phyloP scores from a whole-genome alignment of 345 rosid genomes.

The Camelina neglecta region DNA sequence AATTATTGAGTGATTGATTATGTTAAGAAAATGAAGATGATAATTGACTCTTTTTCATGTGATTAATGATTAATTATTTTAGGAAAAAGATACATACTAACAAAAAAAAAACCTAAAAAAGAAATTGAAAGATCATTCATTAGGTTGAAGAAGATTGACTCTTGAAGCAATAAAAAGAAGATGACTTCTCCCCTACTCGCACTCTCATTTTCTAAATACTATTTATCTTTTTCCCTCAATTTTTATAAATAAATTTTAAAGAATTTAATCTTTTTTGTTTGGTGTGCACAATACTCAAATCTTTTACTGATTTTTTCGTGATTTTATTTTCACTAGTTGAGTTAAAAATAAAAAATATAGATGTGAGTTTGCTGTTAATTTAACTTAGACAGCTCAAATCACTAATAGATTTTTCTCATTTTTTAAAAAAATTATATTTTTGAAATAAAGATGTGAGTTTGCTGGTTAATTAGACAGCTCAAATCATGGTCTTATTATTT shows the following conservation, averaged over 20 bases:
- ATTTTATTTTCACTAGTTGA: too few relatives aligned
- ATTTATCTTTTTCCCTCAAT: not conserved
- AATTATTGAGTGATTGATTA: conserved; percentile 12
- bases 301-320: too few relatives aligned
- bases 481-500: too few relatives aligned
- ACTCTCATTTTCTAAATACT: conserved; percentile 15
- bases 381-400: too few relatives aligned
- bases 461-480: too few relatives aligned
- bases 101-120: not conserved
- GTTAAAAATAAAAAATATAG: too few relatives aligned
- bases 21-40: conserved; percentile 24
- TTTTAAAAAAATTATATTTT: too few relatives aligned
- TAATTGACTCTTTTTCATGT: conserved; percentile 28
- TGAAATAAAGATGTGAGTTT: too few relatives aligned
- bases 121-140: conserved; percentile 19
- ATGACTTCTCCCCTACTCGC: conserved; percentile 65
- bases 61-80: conserved; percentile 20
- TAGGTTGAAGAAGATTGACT: conserved; percentile 42
- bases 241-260: not conserved
- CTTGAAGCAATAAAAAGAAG: conserved; percentile 63
- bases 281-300: too few relatives aligned
- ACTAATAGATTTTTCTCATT: too few relatives aligned
- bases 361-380: too few relatives aligned
- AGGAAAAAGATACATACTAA: not conserved
- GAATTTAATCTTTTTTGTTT: too few relatives aligned